These are phyloP conservation scores for Leucocoprinus leucothites DNA, from an alignment of 768 basidiomycete species.

Conservation along the genomic window DNA sequence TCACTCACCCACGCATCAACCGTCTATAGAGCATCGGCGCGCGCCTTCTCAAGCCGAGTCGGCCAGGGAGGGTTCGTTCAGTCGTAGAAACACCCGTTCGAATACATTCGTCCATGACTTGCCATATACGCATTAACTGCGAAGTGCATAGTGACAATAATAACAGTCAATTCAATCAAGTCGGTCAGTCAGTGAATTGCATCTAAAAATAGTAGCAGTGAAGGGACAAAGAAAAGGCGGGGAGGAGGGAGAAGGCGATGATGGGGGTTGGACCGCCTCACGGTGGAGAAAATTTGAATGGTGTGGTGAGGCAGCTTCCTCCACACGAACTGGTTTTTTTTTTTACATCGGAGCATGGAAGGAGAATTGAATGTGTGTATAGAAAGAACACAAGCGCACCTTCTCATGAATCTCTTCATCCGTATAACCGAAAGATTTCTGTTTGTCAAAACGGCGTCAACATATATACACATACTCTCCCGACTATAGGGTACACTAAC, in stretches of 20 bases:
- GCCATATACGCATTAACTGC: constrained; percentile 75
- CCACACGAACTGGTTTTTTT: no score
- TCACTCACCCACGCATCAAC: constrained; percentile 78
- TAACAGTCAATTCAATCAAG: background rate
- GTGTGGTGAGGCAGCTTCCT: no score
- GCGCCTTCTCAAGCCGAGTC: constrained; percentile 71
- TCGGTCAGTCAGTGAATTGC: no score
- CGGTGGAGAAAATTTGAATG: background rate
- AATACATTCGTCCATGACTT: constrained; percentile 92
- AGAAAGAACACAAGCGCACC: constrained; percentile 30
- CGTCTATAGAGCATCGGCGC: constrained; percentile 89
- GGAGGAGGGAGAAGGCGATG: background rate
- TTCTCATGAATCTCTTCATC: constrained; percentile 74
- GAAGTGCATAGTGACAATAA: background rate
- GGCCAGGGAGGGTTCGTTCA: constrained; percentile 83
- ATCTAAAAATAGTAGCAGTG: no score
- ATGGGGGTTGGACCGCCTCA: background rate
- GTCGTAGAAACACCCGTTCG: constrained; percentile 77
- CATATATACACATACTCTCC: background rate
- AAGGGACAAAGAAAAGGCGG: background rate
- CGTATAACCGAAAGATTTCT: constrained; percentile 68
- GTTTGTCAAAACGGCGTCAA: background rate
- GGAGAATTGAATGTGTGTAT: background rate
- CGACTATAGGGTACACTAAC: constrained; percentile 21
- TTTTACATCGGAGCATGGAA: background rate